Base-by-base conservation (phyloP, 2,329 filamentous ascomycete species). In the Trichoderma pleuroti region DNA sequence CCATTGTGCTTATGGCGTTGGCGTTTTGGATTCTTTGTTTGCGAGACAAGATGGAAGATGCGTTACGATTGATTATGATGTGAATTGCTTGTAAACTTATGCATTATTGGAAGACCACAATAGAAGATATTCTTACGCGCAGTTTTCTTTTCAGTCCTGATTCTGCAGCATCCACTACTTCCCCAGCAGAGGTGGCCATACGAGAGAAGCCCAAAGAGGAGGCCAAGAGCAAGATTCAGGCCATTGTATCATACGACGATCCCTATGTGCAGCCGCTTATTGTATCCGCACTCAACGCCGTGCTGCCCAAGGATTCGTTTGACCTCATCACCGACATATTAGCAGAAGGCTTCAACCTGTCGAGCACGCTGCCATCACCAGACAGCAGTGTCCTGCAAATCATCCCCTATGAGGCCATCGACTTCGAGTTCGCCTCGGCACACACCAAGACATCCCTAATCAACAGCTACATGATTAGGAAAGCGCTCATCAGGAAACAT, bases 401-500 rank as follows among this genome's bases (percentile, higher is more conserved):
- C 78, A 88, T 89, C 3, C 88, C 92, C 39, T 99, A 99, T 81
- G 96, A 99, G 80, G 85, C 88, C 54, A 88, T 98, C 71, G 92
- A 97, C 78, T 98, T 97, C 79, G 90, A 92, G 68, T 89, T 91
- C 76, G 87, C 92, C 21, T 84, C 92, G 70, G 80, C 84, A 1
- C 85, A 93, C 74, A 82, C 91, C 0, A 78, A 81, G 0, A 89
- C 88, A 0, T 88, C 87, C 12, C 84, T 97, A 2, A 86, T 93
- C 75, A 98, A 98, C 81, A 93, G 93, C 77, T 98, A 98, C 81
- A 88, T 98, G 78, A 97, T 98, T 79, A 92, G 96, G 76, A 98
- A 98, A 84, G 96, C 96, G 0, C 85, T 99, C 24, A 98, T 98
- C 76, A 89, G 96, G 71, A 99, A 99, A 81, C 96, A 99, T 80